Evolutionary conservation across 257 asterid genomes (phyloP).

Genomic region (Thymus quinquecostatus): DNA sequence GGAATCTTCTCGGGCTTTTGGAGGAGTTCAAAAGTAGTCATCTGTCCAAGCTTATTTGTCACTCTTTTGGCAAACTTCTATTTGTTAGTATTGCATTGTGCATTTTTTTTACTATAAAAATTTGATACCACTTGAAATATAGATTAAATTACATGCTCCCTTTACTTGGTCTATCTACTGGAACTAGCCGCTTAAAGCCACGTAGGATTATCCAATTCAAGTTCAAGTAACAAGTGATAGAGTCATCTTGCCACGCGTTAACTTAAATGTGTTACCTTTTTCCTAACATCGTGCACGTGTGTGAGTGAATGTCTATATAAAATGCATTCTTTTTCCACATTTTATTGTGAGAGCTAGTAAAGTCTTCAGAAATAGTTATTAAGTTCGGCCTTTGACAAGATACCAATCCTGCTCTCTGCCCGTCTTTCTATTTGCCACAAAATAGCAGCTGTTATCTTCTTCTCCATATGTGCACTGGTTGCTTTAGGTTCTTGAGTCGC

Average conservation of each 20-base stretch:
- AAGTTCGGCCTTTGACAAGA: conserved; percentile 9
- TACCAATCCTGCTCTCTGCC: conserved; percentile 17
- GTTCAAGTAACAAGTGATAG: conserved; percentile 23
- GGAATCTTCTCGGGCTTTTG: conserved; percentile 39
- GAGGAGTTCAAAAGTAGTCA: conserved; percentile 40
- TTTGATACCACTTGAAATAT: background rate
- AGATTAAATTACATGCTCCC: background rate
- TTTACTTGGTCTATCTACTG: conserved; percentile 11
- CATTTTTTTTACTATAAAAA: background rate
- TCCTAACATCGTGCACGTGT: too few species aligned
- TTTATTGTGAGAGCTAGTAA: background rate
- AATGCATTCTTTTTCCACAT: background rate
- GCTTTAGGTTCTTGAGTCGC: background rate
- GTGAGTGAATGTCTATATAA: background rate
- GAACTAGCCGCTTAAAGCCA: conserved; percentile 5
- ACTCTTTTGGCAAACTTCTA: conserved; percentile 16
- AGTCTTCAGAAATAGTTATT: conserved; percentile 11
- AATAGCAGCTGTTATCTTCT: background rate
- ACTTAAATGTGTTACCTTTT: too few species aligned
- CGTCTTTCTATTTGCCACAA: background rate
- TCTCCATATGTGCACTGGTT: background rate
- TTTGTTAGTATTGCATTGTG: conserved; percentile 15
- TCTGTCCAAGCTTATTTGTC: conserved; percentile 17
- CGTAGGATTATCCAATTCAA: conserved; percentile 12
- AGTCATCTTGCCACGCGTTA: conserved; percentile 4